Conservation (phyloP, 2,329 filamentous ascomycete genomes). For the Epichloe brachyelytri region DNA sequence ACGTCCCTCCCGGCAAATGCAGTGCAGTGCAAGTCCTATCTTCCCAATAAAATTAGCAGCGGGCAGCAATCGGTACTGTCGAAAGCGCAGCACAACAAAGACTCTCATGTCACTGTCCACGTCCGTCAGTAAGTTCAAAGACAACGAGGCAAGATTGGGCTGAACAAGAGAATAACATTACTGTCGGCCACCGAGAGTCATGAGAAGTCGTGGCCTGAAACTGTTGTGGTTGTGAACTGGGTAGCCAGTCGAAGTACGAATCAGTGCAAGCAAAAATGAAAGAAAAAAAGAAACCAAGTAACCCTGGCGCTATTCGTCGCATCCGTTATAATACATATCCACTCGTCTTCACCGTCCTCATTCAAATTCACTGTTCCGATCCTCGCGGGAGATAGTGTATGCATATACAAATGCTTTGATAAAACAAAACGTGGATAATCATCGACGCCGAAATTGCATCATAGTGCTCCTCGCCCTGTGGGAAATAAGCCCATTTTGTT, state of each 20-base stretch:
- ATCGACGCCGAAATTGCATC: not conserved
- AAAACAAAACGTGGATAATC: not conserved
- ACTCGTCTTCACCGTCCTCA: not conserved
- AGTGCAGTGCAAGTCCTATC: not conserved
- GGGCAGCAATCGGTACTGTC: too few relatives aligned
- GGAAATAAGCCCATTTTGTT: not conserved
- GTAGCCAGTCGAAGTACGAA: not conserved
- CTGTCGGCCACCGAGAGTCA: not conserved
- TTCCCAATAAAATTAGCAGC: too few relatives aligned
- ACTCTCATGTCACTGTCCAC: constrained; percentile 16
- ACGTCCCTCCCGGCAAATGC: not conserved
- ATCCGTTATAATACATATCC: constrained; percentile 7
- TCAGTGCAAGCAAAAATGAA: too few relatives aligned
- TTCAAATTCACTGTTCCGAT: constrained; percentile 2
- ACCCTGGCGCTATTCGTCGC: constrained; percentile 3
- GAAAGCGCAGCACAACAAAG: not conserved
- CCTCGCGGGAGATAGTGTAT: constrained; percentile 1
- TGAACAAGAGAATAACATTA: not conserved
- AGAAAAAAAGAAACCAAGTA: not conserved
- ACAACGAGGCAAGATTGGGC: not conserved
- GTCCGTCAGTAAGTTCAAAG: constrained; percentile 16
- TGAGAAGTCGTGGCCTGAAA: not conserved
- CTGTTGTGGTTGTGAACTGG: not conserved
- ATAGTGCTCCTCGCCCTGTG: not conserved
- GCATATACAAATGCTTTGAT: not conserved